Conservation (phyloP, 1,139 yeast genomes). For the Candida sojae region DNA sequence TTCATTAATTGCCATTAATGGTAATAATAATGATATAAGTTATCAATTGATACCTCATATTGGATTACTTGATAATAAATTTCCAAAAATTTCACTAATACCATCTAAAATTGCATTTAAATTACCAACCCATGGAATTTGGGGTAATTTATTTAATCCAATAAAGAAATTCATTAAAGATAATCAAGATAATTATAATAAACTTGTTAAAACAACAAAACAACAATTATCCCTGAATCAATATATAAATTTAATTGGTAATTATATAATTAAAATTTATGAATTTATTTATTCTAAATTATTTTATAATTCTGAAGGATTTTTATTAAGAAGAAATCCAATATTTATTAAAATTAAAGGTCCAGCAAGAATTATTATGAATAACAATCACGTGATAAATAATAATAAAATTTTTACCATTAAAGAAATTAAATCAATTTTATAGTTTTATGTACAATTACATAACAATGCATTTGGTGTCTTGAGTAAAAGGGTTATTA, state of each 20-base stretch:
- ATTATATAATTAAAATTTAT: background rate
- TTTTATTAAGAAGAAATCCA: constrained; percentile 18
- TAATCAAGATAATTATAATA: background rate
- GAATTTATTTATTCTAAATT: background rate
- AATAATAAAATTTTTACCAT: constrained; percentile 23
- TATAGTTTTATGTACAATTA: too few relatives aligned
- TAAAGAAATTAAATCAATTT: constrained; percentile 18
- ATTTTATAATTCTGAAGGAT: constrained; percentile 7
- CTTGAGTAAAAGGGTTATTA: too few relatives aligned
- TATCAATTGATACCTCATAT: constrained; percentile 4
- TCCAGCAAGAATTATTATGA: constrained; percentile 26
- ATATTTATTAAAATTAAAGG: constrained; percentile 26
- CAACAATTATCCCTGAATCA: background rate
- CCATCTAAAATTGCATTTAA: constrained; percentile 3
- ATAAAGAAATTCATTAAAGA: background rate
- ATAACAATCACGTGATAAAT: constrained; percentile 17
- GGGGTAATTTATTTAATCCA: constrained; percentile 5
- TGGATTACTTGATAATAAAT: background rate
- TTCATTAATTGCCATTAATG: constrained; percentile 34
- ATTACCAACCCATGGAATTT: constrained; percentile 8
- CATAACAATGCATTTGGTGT: too few relatives aligned
- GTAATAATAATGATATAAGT: background rate
- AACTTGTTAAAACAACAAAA: background rate
- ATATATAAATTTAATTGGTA: background rate
- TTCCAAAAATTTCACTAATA: background rate